Evolutionary conservation across 2,329 filamentous ascomycete genomes (phyloP).

Genomic region (Phaeosphaeria sp.): DNA sequence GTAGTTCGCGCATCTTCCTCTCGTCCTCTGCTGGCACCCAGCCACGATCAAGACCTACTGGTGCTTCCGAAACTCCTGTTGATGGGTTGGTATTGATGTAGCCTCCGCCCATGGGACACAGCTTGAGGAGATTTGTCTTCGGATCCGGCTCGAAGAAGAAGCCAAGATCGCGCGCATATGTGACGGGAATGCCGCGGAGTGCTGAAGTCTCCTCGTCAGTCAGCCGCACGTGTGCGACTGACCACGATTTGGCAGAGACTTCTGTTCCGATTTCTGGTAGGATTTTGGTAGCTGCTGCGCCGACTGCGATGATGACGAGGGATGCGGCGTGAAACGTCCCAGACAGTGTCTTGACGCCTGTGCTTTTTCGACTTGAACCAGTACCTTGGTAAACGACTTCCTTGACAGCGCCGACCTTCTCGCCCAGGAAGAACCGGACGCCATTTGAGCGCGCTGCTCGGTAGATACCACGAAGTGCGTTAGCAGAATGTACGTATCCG

Average conservation of each 20-base stretch:
- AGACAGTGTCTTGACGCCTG: conserved; percentile 48
- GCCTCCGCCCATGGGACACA: conserved; percentile 66
- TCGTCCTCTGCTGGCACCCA: conserved; percentile 65
- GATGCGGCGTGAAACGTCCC: conserved; percentile 47
- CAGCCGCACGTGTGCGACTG: conserved; percentile 66
- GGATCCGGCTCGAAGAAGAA: conserved; percentile 72
- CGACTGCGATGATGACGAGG: conserved; percentile 60
- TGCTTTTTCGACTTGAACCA: conserved; percentile 31
- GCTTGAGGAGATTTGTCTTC: conserved; percentile 64
- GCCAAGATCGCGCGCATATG: conserved; percentile 66
- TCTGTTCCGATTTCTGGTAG: conserved; percentile 59
- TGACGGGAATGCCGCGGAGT: conserved; percentile 66
- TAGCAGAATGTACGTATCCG: conserved; percentile 64
- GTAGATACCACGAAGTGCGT: conserved; percentile 58
- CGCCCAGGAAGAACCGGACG: conserved; percentile 54
- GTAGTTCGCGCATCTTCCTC: conserved; percentile 57
- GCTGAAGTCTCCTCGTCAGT: conserved; percentile 61
- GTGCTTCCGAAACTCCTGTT: conserved; percentile 52
- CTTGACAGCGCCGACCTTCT: conserved; percentile 46
- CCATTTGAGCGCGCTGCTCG: conserved; percentile 52
- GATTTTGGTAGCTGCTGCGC: conserved; percentile 58
- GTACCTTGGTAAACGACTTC: conserved; percentile 50
- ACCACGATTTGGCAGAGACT: conserved; percentile 64
- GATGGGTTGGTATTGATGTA: conserved; percentile 59
- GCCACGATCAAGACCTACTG: conserved; percentile 37